Percentiles rank a stretch among this genome's conserved stretches.
These are phyloP conservation scores for Pseudogymnoascus sp. DNA, from an alignment of 2,329 filamentous ascomycete species.

Conservation along the genomic window DNA sequence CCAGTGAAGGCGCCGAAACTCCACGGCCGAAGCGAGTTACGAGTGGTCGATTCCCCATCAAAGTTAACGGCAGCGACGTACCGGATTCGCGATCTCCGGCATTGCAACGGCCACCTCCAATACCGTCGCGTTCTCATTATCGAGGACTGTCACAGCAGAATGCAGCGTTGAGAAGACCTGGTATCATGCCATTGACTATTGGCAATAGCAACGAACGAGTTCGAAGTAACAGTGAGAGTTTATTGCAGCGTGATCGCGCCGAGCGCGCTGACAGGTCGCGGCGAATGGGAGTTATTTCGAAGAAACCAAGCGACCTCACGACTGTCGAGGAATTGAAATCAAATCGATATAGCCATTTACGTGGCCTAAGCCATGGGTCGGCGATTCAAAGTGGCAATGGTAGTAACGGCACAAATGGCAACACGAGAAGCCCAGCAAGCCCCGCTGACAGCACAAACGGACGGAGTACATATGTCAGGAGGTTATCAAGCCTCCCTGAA, in stretches of 20 bases:
- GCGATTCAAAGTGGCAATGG: conserved; percentile 46
- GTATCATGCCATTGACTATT: conserved; percentile 61
- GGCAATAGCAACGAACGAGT: conserved; percentile 60
- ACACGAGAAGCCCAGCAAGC: conserved; percentile 43
- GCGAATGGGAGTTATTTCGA: conserved; percentile 56
- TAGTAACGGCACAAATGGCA: conserved; percentile 18
- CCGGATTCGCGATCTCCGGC: conserved; percentile 60
- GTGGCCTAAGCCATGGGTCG: conserved; percentile 59
- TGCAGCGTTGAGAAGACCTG: conserved; percentile 53
- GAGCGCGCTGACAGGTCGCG: conserved; percentile 48
- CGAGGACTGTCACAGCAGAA: conserved; percentile 64
- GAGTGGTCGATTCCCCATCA: conserved; percentile 59
- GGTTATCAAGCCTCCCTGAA: conserved; percentile 55
- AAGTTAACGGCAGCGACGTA: conserved; percentile 65
- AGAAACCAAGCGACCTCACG: conserved; percentile 49
- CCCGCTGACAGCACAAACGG: conserved; percentile 43
- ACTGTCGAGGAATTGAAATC: conserved; percentile 53
- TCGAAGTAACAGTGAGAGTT: conserved; percentile 56
- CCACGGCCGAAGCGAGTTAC: conserved; percentile 60
- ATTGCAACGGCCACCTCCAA: conserved; percentile 59
- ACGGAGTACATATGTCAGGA: conserved; percentile 48
- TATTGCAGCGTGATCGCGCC: conserved; percentile 37
- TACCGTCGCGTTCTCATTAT: conserved; percentile 74
- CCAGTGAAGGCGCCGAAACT: conserved; percentile 69
- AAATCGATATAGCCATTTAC: conserved; percentile 58